These are phyloP conservation scores for Rhazya stricta DNA, from an alignment of 257 asterid genomes.

Conservation along the genomic window DNA sequence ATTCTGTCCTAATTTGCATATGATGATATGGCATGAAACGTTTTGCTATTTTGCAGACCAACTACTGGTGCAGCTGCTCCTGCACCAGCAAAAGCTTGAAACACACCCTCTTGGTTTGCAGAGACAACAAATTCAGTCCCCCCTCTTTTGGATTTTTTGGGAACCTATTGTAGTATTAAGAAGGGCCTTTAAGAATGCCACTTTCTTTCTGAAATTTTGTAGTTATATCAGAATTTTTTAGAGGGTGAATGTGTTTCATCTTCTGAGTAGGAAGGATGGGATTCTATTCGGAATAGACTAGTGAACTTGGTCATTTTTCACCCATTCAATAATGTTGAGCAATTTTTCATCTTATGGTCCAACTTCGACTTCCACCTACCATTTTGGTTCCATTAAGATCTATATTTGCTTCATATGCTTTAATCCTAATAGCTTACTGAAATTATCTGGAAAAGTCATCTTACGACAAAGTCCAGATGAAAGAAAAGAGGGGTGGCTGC, in stretches of 20 bases:
- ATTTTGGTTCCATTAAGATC: background rate
- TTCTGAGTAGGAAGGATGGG: background rate
- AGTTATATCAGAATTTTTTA: background rate
- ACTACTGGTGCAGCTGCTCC: slow-evolving; percentile 74
- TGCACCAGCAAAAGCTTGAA: slow-evolving; percentile 17
- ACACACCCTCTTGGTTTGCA: background rate
- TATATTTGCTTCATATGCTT: no score
- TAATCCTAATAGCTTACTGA: background rate
- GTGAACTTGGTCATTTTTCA: background rate
- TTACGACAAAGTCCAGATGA: no score
- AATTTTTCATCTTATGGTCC: background rate
- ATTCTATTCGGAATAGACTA: background rate
- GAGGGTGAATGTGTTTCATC: background rate
- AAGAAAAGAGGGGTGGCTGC: no score
- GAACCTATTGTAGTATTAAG: background rate
- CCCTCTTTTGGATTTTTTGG: background rate
- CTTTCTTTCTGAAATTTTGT: background rate
- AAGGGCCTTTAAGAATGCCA: background rate
- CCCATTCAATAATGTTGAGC: background rate
- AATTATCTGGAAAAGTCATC: background rate
- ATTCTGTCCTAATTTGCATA: background rate
- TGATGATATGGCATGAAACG: background rate
- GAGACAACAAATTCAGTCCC: background rate
- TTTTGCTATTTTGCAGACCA: slow-evolving; percentile 47
- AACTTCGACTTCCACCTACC: background rate